A percentile compares a stretch with the other conserved stretches of the same genome.
Conservation (phyloP, 345 rosid species). For the Firmiana major region DNA sequence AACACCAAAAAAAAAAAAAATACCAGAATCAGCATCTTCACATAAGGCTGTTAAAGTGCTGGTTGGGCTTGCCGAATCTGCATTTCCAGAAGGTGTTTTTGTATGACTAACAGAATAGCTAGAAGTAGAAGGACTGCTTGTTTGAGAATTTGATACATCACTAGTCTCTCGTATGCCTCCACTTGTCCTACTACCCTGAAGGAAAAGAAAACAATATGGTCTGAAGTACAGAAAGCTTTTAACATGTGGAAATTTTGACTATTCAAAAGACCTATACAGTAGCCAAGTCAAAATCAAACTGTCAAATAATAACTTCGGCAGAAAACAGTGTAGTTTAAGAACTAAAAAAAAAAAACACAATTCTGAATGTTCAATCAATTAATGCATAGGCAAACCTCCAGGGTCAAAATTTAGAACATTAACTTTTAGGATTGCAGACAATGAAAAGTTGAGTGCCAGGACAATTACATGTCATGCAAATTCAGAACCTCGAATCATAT, state of each 20-base stretch:
- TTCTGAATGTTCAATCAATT: not conserved
- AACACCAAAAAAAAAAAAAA: not conserved
- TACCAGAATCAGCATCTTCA: conserved; percentile 83
- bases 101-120: conserved; percentile 37
- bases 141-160: conserved; percentile 33
- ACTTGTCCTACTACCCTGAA: conserved; percentile 63
- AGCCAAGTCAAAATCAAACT: not conserved
- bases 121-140: conserved; percentile 35
- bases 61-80: conserved; percentile 78
- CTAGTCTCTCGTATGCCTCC: conserved; percentile 47
- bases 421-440: not conserved
- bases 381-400: not conserved
- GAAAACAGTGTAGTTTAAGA: not conserved
- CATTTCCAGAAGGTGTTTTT: conserved; percentile 49
- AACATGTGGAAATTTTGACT: not conserved
- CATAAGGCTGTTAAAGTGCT: conserved; percentile 54
- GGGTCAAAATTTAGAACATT: not conserved
- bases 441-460: not conserved
- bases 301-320: not conserved
- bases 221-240: not conserved
- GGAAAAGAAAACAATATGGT: not conserved
- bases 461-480: not conserved
- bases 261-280: too few relatives aligned
- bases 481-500: not conserved
- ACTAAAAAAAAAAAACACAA: not conserved